These are phyloP conservation scores for Gynandropsis gynandra DNA, from an alignment of 345 rosid species.

Conservation along the genomic window DNA sequence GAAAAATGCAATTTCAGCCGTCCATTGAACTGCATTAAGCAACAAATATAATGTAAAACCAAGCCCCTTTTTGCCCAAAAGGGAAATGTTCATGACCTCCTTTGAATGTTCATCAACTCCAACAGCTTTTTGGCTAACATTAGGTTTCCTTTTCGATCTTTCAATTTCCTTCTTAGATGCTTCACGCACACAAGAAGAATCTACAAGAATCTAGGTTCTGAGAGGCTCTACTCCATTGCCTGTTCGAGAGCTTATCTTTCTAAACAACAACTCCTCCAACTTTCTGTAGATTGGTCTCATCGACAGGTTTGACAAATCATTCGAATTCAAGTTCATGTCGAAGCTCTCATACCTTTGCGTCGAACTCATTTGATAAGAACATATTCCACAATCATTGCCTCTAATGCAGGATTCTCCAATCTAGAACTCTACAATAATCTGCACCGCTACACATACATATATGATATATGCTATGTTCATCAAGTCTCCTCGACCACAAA, in stretches of 20 bases:
- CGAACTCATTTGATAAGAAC: too few species aligned
- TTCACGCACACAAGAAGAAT: background rate
- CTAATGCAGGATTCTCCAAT: too few species aligned
- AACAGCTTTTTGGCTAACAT: slow-evolving; percentile 42
- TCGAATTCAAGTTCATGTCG: too few species aligned
- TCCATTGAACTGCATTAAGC: slow-evolving; percentile 45
- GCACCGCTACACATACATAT: background rate
- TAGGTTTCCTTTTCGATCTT: slow-evolving; percentile 68
- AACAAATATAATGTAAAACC: background rate
- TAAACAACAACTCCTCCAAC: too few species aligned
- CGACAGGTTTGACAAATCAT: too few species aligned
- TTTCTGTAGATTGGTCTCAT: too few species aligned
- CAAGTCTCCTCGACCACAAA: background rate
- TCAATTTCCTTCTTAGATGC: slow-evolving; percentile 41
- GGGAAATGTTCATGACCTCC: slow-evolving; percentile 54
- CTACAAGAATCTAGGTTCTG: too few species aligned
- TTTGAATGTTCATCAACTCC: slow-evolving; percentile 49
- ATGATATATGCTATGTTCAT: too few species aligned
- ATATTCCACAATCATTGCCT: too few species aligned
- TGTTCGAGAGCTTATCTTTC: too few species aligned
- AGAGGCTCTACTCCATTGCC: slow-evolving; percentile 40
- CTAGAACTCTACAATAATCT: background rate
- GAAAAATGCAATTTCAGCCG: slow-evolving; percentile 42
- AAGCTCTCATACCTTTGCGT: too few species aligned
- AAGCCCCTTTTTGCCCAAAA: background rate